Evolutionary conservation across 805 yeast genomes (phyloP).

Genomic region (Candida michaelii): DNA sequence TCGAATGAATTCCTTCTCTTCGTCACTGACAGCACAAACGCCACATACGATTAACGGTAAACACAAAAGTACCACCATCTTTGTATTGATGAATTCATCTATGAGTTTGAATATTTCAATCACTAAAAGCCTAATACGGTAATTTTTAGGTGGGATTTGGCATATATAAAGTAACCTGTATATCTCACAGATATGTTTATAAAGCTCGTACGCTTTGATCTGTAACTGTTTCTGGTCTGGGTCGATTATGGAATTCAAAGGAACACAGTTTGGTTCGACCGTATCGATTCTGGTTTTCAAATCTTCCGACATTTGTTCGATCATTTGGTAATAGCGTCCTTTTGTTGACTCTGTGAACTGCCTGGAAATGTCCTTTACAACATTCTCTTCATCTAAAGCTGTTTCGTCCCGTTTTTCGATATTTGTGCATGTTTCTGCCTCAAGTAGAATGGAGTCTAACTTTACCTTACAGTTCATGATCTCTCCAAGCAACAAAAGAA

Average conservation of each 20-base stretch:
- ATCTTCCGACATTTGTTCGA: background rate
- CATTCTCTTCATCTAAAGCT: too few relatives aligned
- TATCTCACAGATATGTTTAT: constrained; percentile 17
- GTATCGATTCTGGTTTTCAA: constrained; percentile 3
- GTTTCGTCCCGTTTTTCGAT: too few relatives aligned
- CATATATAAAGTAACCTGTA: constrained; percentile 17
- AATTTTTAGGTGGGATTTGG: constrained; percentile 14
- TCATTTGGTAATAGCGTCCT: background rate
- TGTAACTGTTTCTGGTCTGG: constrained; percentile 1
- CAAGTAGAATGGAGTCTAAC: too few relatives aligned
- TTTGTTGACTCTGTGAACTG: too few relatives aligned
- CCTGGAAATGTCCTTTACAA: too few relatives aligned
- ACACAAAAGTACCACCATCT: constrained; percentile 18
- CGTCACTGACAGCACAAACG: constrained; percentile 18
- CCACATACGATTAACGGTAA: constrained; percentile 24
- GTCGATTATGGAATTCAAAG: constrained; percentile 11
- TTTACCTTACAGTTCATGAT: constrained; percentile 11
- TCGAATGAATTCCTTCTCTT: constrained; percentile 21
- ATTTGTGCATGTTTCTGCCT: too few relatives aligned
- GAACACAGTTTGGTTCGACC: constrained; percentile 13
- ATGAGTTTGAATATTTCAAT: constrained; percentile 8
- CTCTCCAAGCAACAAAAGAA: constrained; percentile 16
- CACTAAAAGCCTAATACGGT: constrained; percentile 16
- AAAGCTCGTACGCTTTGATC: constrained; percentile 15
- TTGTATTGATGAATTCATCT: constrained; percentile 18